Evolutionary conservation across 2,329 filamentous ascomycete species (phyloP), one percentile per base, ranked within the genome.

Genomic region (Fusarium acutatum): DNA sequence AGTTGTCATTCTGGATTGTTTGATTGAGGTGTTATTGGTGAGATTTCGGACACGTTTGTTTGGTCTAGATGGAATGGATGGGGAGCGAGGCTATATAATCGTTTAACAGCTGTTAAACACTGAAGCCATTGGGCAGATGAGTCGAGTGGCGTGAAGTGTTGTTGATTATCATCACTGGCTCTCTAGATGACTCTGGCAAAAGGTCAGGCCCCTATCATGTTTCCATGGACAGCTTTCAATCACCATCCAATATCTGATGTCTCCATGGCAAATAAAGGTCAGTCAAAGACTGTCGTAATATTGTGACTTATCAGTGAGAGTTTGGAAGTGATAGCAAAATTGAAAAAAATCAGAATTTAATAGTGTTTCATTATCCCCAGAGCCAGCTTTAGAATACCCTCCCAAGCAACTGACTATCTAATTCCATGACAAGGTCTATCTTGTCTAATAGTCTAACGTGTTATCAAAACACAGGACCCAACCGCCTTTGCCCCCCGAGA

Each of bases 251-350:
- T 2, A 26, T 20, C 1, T 28, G n/a, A n/a, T n/a, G n/a, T n/a
- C n/a, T n/a, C n/a, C n/a, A n/a, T n/a, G n/a, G n/a, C n/a, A n/a
- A n/a, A n/a, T n/a, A 44, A 44, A 18, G 5, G 8, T 14, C 4
- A 26, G 17, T 0, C 0, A 6, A 26, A 2, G 37, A 11, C 18
- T 11, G 6, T 12, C 20, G 6, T 4, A 38, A 20, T 20, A 7
- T 6, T 38, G 1, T 4, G 10, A 20, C 13, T 32, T 32, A 13
- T 32, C 30, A 32, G 30, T 32, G 24, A 20, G 8, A 7, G 14
- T 10, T 6, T 26, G 6, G 8, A 38, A 2, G 3, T 17, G 5
- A 38, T 1, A 1, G 1, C 11, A 24, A 14, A 32, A 3, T 0
- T 24, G 14, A 0, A 9, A 50, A 0, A 24, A 3, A 2, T 20